These are phyloP conservation scores for Nevesoporus exiguus DNA, from an alignment of 768 basidiomycete species.

Conservation along the genomic window DNA sequence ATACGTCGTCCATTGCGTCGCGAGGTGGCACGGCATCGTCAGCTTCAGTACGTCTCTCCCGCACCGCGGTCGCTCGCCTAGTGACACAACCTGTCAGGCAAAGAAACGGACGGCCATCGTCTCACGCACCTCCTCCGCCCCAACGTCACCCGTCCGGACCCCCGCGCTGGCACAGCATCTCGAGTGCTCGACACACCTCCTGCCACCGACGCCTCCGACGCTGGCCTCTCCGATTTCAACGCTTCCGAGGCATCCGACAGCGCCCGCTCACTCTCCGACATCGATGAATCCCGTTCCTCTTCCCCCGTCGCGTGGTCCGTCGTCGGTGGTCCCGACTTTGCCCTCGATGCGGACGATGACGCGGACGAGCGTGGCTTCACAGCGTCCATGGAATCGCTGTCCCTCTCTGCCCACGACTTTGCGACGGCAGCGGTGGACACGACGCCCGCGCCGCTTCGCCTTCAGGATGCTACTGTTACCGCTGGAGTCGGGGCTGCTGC, in stretches of 20 bases:
- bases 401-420: conserved; percentile 30
- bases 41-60: conserved; percentile 66
- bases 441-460: conserved; percentile 6
- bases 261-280: conserved; percentile 21
- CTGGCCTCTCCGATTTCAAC: conserved; percentile 36
- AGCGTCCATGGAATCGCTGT: conserved; percentile 34
- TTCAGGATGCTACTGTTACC: background rate
- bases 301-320: conserved; percentile 39
- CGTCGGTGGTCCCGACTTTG: conserved; percentile 32
- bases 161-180: conserved; percentile 24
- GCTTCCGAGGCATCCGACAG: conserved; percentile 22
- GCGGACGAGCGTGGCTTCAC: conserved; percentile 32
- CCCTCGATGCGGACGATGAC: conserved; percentile 28
- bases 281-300: conserved; percentile 29
- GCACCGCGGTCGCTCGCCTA: background rate
- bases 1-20: conserved; percentile 80
- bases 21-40: conserved; percentile 73
- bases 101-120: conserved; percentile 49
- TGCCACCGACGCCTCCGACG: conserved; percentile 59
- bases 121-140: conserved; percentile 81
- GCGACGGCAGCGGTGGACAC: background rate
- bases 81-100: conserved; percentile 31
- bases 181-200: conserved; percentile 66
- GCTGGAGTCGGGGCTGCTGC: background rate
- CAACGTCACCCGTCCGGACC: conserved; percentile 62